These are phyloP conservation scores for Colletotrichum sidae DNA, from an alignment of 2,329 filamentous ascomycete species.

Conservation along the genomic window DNA sequence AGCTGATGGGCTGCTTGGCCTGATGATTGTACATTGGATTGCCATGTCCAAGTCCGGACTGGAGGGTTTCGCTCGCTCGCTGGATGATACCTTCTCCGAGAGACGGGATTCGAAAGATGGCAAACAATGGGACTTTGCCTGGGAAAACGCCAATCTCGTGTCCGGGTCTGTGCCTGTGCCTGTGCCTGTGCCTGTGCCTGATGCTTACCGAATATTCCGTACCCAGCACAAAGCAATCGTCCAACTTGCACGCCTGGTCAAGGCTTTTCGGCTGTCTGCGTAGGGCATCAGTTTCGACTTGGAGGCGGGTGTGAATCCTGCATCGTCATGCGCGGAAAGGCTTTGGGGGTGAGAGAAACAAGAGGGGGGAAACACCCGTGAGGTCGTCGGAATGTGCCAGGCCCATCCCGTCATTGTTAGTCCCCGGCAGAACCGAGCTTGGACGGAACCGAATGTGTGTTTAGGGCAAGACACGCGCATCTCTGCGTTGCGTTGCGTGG, in stretches of 20 bases:
- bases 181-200: no score
- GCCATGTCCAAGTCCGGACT: constrained; percentile 24
- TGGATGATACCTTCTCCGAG: constrained; percentile 28
- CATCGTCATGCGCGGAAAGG: constrained; percentile 3
- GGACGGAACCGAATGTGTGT: constrained; percentile 10
- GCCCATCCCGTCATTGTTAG: constrained; percentile 31
- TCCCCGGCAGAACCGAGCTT: constrained; percentile 19
- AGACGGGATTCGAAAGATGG: constrained; percentile 21
- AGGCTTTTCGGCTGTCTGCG: constrained; percentile 15
- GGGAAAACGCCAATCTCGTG: constrained; percentile 26
- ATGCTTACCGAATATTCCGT: no score
- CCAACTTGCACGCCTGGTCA: constrained; percentile 16
- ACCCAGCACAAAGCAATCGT: no score
- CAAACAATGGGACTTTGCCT: constrained; percentile 12
- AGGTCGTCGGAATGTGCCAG: constrained; percentile 32
- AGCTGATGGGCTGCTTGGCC: constrained; percentile 43
- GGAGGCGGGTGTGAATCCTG: constrained; percentile 24
- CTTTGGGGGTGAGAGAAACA: not conserved
- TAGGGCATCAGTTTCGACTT: constrained; percentile 18
- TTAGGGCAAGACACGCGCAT: constrained; percentile 41
- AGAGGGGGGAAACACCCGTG: not conserved
- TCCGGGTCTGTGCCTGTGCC: constrained; percentile 27
- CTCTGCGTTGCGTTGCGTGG: constrained; percentile 34
- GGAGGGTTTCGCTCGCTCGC: constrained; percentile 28
- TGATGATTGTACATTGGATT: constrained; percentile 42